A percentile compares a stretch with the other conserved stretches of the same genome.
Evolutionary conservation across 2,329 filamentous ascomycete species (phyloP).

Genomic region (Colletotrichum endophyticum): DNA sequence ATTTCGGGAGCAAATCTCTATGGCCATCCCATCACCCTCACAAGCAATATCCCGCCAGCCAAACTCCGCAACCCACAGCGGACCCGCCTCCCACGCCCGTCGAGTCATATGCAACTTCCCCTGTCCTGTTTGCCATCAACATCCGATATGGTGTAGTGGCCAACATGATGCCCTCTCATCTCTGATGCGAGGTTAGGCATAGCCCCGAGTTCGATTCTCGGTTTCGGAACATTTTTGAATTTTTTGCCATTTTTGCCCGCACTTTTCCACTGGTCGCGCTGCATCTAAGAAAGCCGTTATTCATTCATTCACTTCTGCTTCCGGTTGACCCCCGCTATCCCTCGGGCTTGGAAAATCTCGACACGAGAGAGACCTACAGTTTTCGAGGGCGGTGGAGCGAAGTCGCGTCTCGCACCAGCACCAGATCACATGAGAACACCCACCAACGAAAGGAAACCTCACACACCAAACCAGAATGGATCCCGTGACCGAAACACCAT

Average conservation of each 20-base stretch:
- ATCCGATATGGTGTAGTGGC: constrained; percentile 20
- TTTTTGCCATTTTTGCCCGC: neutral
- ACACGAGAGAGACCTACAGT: neutral
- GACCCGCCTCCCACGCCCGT: neutral
- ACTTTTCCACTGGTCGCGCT: neutral
- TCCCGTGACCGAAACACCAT: neutral
- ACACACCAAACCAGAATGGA: neutral
- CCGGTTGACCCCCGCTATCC: neutral
- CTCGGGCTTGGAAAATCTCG: neutral
- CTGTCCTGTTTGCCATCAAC: neutral
- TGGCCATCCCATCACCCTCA: neutral
- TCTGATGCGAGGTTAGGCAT: constrained; percentile 2
- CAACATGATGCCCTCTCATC: constrained; percentile 20
- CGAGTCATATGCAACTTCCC: neutral
- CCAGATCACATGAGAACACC: neutral
- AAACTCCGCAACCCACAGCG: neutral
- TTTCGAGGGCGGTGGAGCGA: neutral
- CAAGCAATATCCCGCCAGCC: neutral
- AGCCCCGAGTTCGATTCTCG: constrained; percentile 20
- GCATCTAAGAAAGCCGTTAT: neutral
- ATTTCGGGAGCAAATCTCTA: neutral
- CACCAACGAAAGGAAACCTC: neutral
- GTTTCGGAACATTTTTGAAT: neutral
- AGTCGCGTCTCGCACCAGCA: neutral
- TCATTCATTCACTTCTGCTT: neutral